Evolutionary conservation across 176 grass and related monocot genomes (phyloP), one percentile per base, ranked within the genome.

Genomic region (Phoenix roebelenii): DNA sequence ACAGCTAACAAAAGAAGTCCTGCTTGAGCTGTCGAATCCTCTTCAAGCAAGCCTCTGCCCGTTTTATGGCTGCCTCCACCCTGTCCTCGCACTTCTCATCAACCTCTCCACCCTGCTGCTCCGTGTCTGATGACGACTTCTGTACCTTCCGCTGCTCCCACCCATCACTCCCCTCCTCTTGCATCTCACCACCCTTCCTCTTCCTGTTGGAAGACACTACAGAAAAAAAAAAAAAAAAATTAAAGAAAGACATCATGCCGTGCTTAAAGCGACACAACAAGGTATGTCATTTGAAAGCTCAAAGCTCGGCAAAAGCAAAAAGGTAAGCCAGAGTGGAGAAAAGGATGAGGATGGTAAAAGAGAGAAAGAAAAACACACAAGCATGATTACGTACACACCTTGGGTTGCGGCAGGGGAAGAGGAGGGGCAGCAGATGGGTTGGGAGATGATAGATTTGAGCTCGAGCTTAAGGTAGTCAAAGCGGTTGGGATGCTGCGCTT

Each of bases 401-500:
- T 80, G 61, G 1, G 70, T 71, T 60, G 5, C 5, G 22, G 68
- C 4, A 32, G 22, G 16, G 28, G 58, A 68, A 18, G 59, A 62
- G 66, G 24, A 30, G 22, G 60, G 23, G 58, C 73, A 76, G 20
- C 54, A 39, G 26, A 64, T 54, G 66, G 82, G 82, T 1, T 86
- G 50, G 65, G 76, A 67, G 74, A 95, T 75, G 66, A 95, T 68
- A 23, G 65, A 81, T 64, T 79, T 63, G 23, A 95, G 82, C 66
- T 95, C 90, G 57, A 70, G 74, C 75, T 95, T 95, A 69, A 89
- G 85, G 57, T 63, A 73, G 61, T 60, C 76, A 79, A 89, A 78
- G 48, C 79, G 85, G 67, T 78, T 58, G 35, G 90, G 90, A 51
- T 95, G 82, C 68, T 66, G 66, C 15, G 66, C 68, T 55, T 95